phyloP scores from a whole-genome alignment of 2,329 filamentous ascomycete genomes.

The Neurospora sp. region DNA sequence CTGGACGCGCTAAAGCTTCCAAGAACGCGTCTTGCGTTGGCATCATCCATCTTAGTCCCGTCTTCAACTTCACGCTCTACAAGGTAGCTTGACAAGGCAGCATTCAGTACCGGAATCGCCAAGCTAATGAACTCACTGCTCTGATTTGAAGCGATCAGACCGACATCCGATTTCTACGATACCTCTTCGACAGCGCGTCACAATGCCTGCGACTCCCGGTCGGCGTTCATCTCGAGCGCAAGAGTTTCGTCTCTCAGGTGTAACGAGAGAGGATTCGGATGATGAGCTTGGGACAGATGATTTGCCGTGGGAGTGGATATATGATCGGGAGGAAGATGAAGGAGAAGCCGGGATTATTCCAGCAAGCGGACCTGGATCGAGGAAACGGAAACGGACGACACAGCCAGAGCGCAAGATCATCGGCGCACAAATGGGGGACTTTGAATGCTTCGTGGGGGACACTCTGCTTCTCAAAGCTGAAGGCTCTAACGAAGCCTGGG shows the following conservation, averaged over 20 bases:
- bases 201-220: too few species aligned
- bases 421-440: conserved; percentile 72
- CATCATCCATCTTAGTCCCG: neutral
- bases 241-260: conserved; percentile 34
- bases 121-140: neutral
- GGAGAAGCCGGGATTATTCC: conserved; percentile 1
- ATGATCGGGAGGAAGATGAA: conserved; percentile 29
- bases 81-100: neutral
- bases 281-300: conserved; percentile 73
- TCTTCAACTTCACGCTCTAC: neutral
- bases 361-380: conserved; percentile 11
- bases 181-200: too few species aligned
- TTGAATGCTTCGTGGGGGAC: conserved; percentile 75
- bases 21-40: neutral
- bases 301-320: conserved; percentile 72
- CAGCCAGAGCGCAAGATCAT: conserved; percentile 47
- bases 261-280: conserved; percentile 71
- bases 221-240: neutral
- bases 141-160: neutral
- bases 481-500: conserved; percentile 80
- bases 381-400: conserved; percentile 27
- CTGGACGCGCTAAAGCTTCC: neutral
- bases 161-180: too few species aligned
- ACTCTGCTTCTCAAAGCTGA: conserved; percentile 81
- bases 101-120: neutral